These are phyloP conservation scores for Anthracocystis panici-leucophaei DNA, from an alignment of 1,284 basidiomycete species.

Conservation along the genomic window DNA sequence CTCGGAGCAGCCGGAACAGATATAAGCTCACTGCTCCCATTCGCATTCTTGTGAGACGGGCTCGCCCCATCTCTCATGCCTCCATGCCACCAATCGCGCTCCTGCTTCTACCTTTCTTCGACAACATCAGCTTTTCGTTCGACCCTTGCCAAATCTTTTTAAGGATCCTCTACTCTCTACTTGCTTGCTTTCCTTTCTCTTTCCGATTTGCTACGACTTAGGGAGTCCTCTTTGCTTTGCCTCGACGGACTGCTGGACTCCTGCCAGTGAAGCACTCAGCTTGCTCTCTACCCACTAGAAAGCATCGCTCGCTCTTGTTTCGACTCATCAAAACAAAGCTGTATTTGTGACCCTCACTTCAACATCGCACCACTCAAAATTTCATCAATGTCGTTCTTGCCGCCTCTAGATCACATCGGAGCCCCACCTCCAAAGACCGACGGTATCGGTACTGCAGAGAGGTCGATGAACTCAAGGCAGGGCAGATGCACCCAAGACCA, in stretches of 20 bases:
- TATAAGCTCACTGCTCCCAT: no score
- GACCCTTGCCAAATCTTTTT: background rate
- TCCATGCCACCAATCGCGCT: no score
- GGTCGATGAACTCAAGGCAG: background rate
- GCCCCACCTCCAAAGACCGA: background rate
- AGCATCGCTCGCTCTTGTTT: background rate
- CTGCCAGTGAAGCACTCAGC: background rate
- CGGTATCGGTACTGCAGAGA: background rate
- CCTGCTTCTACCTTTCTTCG: background rate
- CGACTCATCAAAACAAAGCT: background rate
- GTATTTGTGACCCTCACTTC: background rate
- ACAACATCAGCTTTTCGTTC: background rate
- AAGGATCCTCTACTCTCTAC: background rate
- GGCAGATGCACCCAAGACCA: background rate
- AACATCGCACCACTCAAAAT: background rate
- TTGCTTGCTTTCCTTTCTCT: background rate
- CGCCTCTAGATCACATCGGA: background rate
- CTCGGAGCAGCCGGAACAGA: no score
- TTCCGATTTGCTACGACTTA: constrained; percentile 5
- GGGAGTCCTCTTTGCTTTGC: background rate
- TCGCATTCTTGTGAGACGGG: no score
- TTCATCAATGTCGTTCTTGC: background rate
- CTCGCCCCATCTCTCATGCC: no score
- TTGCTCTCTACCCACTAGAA: constrained; percentile 4
- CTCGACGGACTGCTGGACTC: constrained; percentile 10